Conservation (phyloP, 2,329 filamentous ascomycete species). For the Tolypocladium paradoxum region DNA sequence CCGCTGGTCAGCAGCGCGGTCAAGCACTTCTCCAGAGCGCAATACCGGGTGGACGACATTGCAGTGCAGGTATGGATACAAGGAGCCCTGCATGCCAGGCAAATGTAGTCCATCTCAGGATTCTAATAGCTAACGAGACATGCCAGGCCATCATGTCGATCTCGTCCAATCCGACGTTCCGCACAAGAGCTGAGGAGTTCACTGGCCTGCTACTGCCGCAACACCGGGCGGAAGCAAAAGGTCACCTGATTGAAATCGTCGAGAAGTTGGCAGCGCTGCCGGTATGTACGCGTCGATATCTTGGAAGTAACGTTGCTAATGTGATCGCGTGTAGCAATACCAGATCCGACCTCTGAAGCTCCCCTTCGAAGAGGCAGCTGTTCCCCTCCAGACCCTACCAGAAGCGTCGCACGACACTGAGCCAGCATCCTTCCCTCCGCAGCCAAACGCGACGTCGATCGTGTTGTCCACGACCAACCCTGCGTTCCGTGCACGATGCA, state of each 20-base stretch:
- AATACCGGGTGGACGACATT: slow-evolving; percentile 16
- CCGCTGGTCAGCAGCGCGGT: slow-evolving; percentile 19
- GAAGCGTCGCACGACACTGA: neutral
- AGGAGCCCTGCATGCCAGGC: neutral
- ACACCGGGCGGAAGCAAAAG: slow-evolving; percentile 10
- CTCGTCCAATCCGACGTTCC: slow-evolving; percentile 11
- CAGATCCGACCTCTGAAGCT: neutral
- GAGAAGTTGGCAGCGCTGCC: slow-evolving; percentile 8
- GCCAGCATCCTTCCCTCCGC: neutral
- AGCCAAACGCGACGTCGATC: neutral
- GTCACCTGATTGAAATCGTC: slow-evolving; percentile 10
- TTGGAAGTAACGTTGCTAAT: neutral
- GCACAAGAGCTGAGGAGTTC: slow-evolving; percentile 12
- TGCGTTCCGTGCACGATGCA: neutral
- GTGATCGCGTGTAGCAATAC: neutral
- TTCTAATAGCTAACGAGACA: neutral
- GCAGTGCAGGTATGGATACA: slow-evolving; percentile 17
- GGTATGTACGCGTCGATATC: slow-evolving; percentile 6
- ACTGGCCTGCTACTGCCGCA: slow-evolving; percentile 7
- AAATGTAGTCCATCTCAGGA: neutral
- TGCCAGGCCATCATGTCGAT: slow-evolving; percentile 13
- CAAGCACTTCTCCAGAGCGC: slow-evolving; percentile 9
- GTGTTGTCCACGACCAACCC: neutral
- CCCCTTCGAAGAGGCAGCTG: neutral
- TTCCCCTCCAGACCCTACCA: neutral